These are phyloP conservation scores for Coix lacrymajobi DNA, from an alignment of 176 grass and related monocot species.

Conservation along the genomic window DNA sequence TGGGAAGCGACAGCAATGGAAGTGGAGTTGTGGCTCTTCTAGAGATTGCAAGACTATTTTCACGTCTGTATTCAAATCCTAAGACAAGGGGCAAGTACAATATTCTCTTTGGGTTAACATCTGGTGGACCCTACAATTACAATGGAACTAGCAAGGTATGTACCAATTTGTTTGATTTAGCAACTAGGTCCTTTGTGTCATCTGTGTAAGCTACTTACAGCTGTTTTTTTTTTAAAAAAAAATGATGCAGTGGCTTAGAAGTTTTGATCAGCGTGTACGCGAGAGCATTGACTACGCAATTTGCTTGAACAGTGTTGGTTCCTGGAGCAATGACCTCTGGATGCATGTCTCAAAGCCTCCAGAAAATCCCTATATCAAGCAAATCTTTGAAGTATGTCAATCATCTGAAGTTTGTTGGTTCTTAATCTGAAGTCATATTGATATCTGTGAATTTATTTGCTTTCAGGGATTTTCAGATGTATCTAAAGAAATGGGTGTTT, in stretches of 20 bases:
- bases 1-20: constrained; percentile 94
- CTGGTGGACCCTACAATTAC: constrained; percentile 97
- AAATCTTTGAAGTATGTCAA: constrained; percentile 79
- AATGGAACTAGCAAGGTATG: constrained; percentile 91
- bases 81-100: constrained; percentile 93
- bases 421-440: constrained; percentile 8
- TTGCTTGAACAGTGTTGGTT: constrained; percentile 95
- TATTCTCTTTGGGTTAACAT: constrained; percentile 96
- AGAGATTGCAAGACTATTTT: constrained; percentile 92
- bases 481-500: constrained; percentile 78
- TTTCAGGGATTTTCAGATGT: constrained; percentile 78
- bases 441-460: constrained; percentile 22
- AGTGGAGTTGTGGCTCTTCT: constrained; percentile 91
- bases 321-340: constrained; percentile 85
- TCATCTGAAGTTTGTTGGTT: constrained; percentile 13
- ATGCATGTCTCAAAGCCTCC: constrained; percentile 98
- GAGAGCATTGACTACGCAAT: constrained; percentile 97
- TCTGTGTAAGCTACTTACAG: constrained; percentile 20
- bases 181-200: not conserved
- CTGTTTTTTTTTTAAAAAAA: not conserved
- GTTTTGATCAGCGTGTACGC: constrained; percentile 90
- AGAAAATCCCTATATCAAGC: constrained; percentile 92
- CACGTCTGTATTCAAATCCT: constrained; percentile 84
- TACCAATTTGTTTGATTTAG: not conserved
- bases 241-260: constrained; percentile 81